A percentile compares a stretch with the other conserved stretches of the same genome.
Evolutionary conservation across 1,139 yeast species (phyloP).

Genomic region (Arxiozyma heterogenica): DNA sequence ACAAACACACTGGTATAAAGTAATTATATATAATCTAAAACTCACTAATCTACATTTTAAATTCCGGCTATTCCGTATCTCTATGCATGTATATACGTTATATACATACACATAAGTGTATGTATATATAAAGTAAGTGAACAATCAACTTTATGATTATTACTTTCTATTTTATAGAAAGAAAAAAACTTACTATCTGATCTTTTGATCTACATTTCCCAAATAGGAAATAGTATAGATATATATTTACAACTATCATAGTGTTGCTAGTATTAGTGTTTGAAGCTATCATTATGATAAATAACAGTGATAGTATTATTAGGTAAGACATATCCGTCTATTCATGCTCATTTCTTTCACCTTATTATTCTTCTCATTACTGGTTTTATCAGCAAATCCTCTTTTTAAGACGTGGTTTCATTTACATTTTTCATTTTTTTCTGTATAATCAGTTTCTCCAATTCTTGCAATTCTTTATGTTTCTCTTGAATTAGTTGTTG

Average conservation of each 20-base stretch:
- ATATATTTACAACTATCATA: background rate
- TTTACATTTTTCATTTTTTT: conserved; percentile 6
- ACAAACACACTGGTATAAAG: too few species aligned
- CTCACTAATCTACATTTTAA: background rate
- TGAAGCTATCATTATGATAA: too few species aligned
- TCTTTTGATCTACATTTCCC: background rate
- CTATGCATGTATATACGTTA: too few species aligned
- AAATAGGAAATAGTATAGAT: background rate
- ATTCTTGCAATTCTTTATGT: conserved; percentile 17
- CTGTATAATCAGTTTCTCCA: conserved; percentile 16
- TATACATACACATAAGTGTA: too few species aligned
- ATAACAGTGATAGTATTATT: too few species aligned
- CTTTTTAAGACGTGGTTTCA: background rate
- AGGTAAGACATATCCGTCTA: background rate
- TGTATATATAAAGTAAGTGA: background rate
- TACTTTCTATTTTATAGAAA: background rate
- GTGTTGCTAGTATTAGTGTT: background rate
- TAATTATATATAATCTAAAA: background rate
- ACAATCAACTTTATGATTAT: too few species aligned
- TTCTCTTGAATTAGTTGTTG: conserved; percentile 23
- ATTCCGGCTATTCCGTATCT: background rate
- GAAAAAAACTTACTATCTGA: too few species aligned
- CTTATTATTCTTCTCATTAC: background rate
- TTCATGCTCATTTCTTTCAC: background rate
- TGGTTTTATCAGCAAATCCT: background rate